phyloP scores from a whole-genome alignment of 371 early-diverging fungal species.

The Mortierella sp. region DNA sequence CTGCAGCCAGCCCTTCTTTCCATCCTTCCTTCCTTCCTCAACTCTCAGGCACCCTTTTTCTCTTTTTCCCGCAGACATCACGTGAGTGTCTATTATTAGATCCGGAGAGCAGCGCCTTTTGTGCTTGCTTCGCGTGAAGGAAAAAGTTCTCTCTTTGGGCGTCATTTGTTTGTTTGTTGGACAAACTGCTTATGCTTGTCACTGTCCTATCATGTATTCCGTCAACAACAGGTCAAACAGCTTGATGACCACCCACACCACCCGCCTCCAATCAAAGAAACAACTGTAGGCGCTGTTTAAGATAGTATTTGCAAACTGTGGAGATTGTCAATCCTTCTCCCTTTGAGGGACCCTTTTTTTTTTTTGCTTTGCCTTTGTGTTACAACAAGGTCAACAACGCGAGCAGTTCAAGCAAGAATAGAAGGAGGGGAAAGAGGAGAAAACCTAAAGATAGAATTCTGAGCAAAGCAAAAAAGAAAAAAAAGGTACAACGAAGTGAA shows the following conservation, averaged over 20 bases:
- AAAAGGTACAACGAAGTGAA: neutral
- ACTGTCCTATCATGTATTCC: too few species aligned
- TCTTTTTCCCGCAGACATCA: neutral
- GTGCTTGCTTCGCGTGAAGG: too few species aligned
- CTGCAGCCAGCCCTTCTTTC: neutral
- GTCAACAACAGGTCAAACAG: too few species aligned
- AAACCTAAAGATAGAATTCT: constrained; percentile 2
- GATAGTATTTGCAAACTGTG: too few species aligned
- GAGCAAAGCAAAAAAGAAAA: neutral
- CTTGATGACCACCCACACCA: too few species aligned
- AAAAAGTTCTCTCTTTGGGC: too few species aligned
- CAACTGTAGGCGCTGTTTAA: too few species aligned
- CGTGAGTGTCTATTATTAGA: neutral
- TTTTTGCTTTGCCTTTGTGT: neutral
- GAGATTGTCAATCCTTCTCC: too few species aligned
- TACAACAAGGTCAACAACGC: neutral
- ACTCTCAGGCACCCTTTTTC: constrained; percentile 2
- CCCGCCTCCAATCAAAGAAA: too few species aligned
- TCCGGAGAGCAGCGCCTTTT: neutral
- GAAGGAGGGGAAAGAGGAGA: too few species aligned
- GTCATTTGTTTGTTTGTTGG: too few species aligned
- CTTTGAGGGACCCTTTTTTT: neutral
- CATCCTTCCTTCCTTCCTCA: neutral
- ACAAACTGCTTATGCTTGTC: too few species aligned
- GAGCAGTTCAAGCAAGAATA: neutral